Base-by-base conservation (phyloP, 2,329 filamentous ascomycete genomes). In the Hypoxylon sp. region DNA sequence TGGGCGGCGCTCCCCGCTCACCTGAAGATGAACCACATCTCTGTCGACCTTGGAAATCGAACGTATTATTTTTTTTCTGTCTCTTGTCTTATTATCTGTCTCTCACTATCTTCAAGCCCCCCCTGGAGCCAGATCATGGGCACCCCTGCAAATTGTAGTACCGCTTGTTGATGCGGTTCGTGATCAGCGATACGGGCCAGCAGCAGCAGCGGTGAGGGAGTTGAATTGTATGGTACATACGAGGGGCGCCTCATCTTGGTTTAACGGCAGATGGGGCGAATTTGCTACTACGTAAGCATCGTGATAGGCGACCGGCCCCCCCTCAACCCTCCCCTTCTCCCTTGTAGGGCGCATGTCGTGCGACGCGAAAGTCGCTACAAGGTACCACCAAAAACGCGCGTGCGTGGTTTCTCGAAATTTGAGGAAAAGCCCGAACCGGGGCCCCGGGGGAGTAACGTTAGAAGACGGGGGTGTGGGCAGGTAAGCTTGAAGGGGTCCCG, bases 21-120 rank as follows among this genome's bases (percentile, higher is more conserved):
- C 58, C 37, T 67, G 35, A 68, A 67, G 64, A 64, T 68, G 64
- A 53, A 67, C 67, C 67, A 49, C 57, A 67, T 64, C 64, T 33
- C 20, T 33, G 6, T 17, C 31, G 22, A 48, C 50, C 63, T 31
- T 64, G 64, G 61, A 50, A 62, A 56, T 64, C 40, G 59, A 57
- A 53, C 33, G 33, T 37, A 44, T 20, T 44, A 37, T 37, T 37
- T 6, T 5, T n/a, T 37, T 37, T n/a, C 14, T 37, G 14, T 22
- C 17, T 44, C n/a, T 22, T 22, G 8, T 11, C 33, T 37, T 11
- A 17, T 20, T 42, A 14, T n/a, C 37, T 42, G 13, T 42, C 6
- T n/a, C 37, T 42, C 3, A 6, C 40, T 42, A n/a, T 46, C 49
- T 60, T 57, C 30, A 58, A 25, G 42, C 22, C 8, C 17, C 17